phyloP scores from a whole-genome alignment of 805 yeast genomes.

The Starmerella etchellsii region DNA sequence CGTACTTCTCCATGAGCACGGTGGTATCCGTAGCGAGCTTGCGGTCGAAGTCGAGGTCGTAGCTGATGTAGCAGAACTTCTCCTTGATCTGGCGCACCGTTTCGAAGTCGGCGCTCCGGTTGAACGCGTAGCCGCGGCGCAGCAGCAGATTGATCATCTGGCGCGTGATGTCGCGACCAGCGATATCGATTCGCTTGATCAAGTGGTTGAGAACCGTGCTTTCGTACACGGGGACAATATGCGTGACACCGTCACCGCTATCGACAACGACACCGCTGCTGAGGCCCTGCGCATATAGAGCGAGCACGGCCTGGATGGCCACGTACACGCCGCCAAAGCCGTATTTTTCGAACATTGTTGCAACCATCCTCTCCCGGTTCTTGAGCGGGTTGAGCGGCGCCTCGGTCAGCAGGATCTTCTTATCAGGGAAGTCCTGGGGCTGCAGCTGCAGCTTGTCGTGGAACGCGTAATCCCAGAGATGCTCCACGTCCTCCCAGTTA shows the following conservation, averaged over 20 bases:
- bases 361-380: slow-evolving; percentile 84
- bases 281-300: slow-evolving; percentile 91
- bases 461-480: slow-evolving; percentile 95
- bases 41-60: slow-evolving; percentile 81
- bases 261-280: slow-evolving; percentile 97
- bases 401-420: slow-evolving; percentile 80
- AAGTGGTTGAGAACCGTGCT: slow-evolving; percentile 90
- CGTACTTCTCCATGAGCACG: slow-evolving; percentile 77
- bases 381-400: slow-evolving; percentile 95
- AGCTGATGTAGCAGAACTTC: slow-evolving; percentile 86
- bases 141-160: slow-evolving; percentile 79
- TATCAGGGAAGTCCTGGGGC: slow-evolving; percentile 41
- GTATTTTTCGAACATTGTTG: slow-evolving; percentile 83
- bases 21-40: slow-evolving; percentile 90
- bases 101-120: slow-evolving; percentile 97
- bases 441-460: slow-evolving; percentile 63
- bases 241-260: slow-evolving; percentile 98
- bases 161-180: slow-evolving; percentile 97
- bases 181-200: slow-evolving; percentile 86
- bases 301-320: slow-evolving; percentile 95
- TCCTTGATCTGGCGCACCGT: slow-evolving; percentile 97
- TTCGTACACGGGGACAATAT: slow-evolving; percentile 95
- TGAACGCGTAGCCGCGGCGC: slow-evolving; percentile 95
- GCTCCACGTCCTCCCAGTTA: slow-evolving; percentile 98
- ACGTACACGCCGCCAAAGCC: slow-evolving; percentile 87